Evolutionary conservation across 2,329 filamentous ascomycete species (phyloP), one percentile per base, ranked within the genome.

Genomic region (Apiospora saccharicola): DNA sequence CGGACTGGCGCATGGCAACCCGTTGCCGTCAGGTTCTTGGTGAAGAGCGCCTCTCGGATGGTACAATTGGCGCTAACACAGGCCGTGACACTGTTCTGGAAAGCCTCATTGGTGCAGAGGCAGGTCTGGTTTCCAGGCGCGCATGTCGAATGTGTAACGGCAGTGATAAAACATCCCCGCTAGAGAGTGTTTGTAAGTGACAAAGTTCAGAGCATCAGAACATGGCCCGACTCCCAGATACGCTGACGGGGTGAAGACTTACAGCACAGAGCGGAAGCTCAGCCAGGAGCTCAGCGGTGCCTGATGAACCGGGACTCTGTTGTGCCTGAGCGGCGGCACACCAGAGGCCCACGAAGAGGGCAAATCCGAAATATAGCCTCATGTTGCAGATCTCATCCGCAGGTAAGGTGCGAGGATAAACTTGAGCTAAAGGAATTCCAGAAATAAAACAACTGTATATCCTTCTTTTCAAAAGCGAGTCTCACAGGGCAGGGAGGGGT

Each of bases 251-350:
- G 51, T 19, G 5, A 4, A 6, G 3, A 76, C 80, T 64, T 74
- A 82, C 81, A 51, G 80, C 80, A 75, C 81, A 82, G 8, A 73
- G n/a, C 0, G 80, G 81, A 67, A 81, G 72, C n/a, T 69, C 43
- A 2, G 74, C 69, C 22, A 80, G 30, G 43, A 57, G 47, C n/a
- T 44, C 41, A 13, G 49, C 26, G 47, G 71, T 61, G 22, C 34
- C 37, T 24, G 71, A 22, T 46, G 44, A 46, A 4, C 4, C 43
- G 10, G 44, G 7, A 37, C 8, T n/a, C 12, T 37, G 34, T 22
- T 49, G 67, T 22, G 67, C 67, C 26, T 49, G 67, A 24, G 47
- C 44, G 16, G 44, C 67, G 44, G 19, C 44, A 30, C 26, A 49
- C 26, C 44, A 26, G 16, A 69, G 67, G 44, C 67, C 26, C 67